Evolutionary conservation across 345 rosid genomes (phyloP).

Genomic region (Aquilaria yunnanensis): DNA sequence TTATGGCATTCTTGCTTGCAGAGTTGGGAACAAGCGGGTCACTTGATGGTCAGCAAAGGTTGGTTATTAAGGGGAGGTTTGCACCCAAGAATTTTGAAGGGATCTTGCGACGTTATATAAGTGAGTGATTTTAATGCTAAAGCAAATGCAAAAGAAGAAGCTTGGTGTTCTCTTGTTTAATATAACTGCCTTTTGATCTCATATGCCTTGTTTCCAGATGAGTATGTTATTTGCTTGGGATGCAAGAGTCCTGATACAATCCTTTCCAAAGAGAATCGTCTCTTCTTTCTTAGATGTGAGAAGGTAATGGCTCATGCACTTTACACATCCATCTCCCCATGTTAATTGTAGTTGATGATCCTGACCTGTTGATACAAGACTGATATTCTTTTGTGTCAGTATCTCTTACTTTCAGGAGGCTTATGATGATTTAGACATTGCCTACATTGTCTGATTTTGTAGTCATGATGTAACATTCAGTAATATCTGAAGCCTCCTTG

Average conservation of each 20-base stretch:
- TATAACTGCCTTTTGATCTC: neutral
- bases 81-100: conserved; percentile 36
- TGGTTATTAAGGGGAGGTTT: conserved; percentile 38
- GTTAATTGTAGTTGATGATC: neutral
- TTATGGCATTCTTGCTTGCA: conserved; percentile 34
- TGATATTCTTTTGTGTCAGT: neutral
- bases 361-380: neutral
- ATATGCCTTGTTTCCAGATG: conserved; percentile 22
- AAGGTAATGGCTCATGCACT: conserved; percentile 20
- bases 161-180: neutral
- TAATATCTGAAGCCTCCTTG: no score
- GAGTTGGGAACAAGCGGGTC: conserved; percentile 42
- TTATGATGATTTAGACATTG: neutral
- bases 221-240: conserved; percentile 37
- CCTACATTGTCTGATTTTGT: neutral
- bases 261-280: conserved; percentile 31
- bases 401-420: neutral
- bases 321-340: neutral
- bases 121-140: conserved; percentile 12
- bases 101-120: conserved; percentile 33
- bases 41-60: conserved; percentile 36
- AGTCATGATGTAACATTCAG: no score
- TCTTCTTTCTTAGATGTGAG: conserved; percentile 43
- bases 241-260: conserved; percentile 49
- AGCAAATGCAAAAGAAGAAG: neutral